A percentile compares a stretch with the other conserved stretches of the same genome.
Evolutionary conservation across 2,329 filamentous ascomycete species (phyloP).

Genomic region (Pestalotiopsis sp.): DNA sequence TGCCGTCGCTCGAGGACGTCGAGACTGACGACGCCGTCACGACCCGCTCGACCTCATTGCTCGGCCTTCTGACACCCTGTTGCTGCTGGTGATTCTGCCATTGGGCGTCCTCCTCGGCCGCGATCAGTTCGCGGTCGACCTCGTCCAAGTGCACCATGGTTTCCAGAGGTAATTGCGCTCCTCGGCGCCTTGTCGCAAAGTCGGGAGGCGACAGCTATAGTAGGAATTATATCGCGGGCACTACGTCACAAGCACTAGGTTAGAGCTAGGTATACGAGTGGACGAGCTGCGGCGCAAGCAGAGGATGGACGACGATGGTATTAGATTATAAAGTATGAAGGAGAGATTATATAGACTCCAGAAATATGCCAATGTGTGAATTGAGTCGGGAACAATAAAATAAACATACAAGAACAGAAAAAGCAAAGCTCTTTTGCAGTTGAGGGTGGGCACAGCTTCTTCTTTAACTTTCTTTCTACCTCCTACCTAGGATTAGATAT

Average conservation of each 20-base stretch:
- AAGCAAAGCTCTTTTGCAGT: neutral
- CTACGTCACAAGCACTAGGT: constrained; percentile 3
- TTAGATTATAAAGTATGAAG: neutral
- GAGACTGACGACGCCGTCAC: constrained; percentile 53
- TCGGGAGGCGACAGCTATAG: neutral
- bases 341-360: neutral
- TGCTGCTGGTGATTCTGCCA: constrained; percentile 4
- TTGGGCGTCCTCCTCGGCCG: constrained; percentile 47
- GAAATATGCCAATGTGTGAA: neutral
- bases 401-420: neutral
- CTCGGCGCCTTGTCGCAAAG: neutral
- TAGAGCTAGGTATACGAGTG: neutral
- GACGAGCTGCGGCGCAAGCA: neutral
- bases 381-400: neutral
- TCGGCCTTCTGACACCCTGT: constrained; percentile 23
- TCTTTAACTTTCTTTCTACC: constrained; percentile 2
- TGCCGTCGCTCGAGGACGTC: constrained; percentile 44
- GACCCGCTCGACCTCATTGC: constrained; percentile 53
- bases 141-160: constrained; percentile 40
- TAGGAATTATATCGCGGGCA: neutral
- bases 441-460: neutral
- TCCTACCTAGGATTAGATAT: neutral
- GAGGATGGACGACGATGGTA: neutral
- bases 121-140: constrained; percentile 56
- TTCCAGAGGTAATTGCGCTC: neutral